Evolutionary conservation across 2,329 filamentous ascomycete species (phyloP), one percentile per base, ranked within the genome.

Genomic region (Ramularia endophylla): DNA sequence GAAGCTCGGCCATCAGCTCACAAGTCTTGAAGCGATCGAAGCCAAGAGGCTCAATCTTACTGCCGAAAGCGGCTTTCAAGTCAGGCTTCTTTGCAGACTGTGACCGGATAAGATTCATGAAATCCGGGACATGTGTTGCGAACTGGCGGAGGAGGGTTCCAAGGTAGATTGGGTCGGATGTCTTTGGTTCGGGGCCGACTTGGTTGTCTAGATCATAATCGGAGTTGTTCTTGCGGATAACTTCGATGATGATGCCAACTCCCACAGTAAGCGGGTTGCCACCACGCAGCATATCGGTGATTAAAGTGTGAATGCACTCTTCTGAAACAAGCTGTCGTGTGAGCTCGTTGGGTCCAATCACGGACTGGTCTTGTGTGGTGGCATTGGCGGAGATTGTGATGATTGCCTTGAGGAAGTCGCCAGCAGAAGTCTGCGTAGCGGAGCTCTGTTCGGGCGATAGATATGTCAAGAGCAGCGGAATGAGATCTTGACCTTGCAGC

Each of bases 21-120:
- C 92, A 98, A 0, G 92, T 97, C 72, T 98, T 98, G 73, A 98
- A 98, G 15, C 92, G 78, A 65, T 98, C 92, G 60, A 98, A 98
- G 2, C 92, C 92, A 8, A 98, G 75, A 3, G 92, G 90, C 64
- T 97, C 88, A 38, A 98, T 89, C 63, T 84, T 86, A 33, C 82
- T 79, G 38, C 89, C 89, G 70, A 94, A 98, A 0, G 92, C 92
- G 2, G 88, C 90, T 54, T 81, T 83, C 27, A 95, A 71, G 43
- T 83, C 80, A 33, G 83, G 78, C 60, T 85, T 83, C 55, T 83
- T 81, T 3, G 83, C 79, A 1, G 81, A 81, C 1, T 82, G 77
- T 52, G 87, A 87, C 61, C 89, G 79, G 50, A 98, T 88, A 15
- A 97, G 72, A 33, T 78, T 76, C 86, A 95, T 95, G 56, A 98